Percentiles rank a stretch among this genome's conserved stretches.
Evolutionary conservation across 2,329 filamentous ascomycete genomes (phyloP).

Genomic region (Exophiala xenobiotica): DNA sequence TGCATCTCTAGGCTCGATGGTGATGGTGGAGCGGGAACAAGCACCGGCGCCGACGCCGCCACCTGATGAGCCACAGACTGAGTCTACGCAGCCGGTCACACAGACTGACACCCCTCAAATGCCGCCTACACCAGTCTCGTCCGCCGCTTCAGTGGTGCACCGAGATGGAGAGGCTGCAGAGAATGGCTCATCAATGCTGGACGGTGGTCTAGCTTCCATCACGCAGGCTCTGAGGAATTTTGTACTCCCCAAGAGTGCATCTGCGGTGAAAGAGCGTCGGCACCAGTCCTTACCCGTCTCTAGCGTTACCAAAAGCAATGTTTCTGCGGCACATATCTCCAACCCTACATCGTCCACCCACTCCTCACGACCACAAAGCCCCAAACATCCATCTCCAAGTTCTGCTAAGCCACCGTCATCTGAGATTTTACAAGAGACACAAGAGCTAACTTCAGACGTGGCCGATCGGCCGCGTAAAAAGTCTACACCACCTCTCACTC

Average conservation of each 20-base stretch:
- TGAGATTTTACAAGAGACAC: conserved; percentile 45
- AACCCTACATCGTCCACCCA: conserved; percentile 60
- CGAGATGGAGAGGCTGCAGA: conserved; percentile 45
- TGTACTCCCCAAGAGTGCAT: conserved; percentile 39
- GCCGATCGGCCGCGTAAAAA: conserved; percentile 63
- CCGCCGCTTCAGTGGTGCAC: conserved; percentile 44
- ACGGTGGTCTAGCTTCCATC: conserved; percentile 42
- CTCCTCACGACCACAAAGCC: conserved; percentile 48
- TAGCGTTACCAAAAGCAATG: conserved; percentile 62
- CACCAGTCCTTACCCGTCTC: conserved; percentile 59
- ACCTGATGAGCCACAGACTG: conserved; percentile 30
- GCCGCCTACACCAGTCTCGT: conserved; percentile 46
- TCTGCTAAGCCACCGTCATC: conserved; percentile 43
- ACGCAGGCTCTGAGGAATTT: conserved; percentile 47
- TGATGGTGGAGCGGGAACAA: conserved; percentile 43
- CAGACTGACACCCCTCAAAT: conserved; percentile 38
- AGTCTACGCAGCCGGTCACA: conserved; percentile 31
- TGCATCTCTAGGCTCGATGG: conserved; percentile 43
- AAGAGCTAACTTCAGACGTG: conserved; percentile 79
- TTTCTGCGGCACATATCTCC: conserved; percentile 68
- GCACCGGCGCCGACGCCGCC: conserved; percentile 34
- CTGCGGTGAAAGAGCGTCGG: conserved; percentile 41
- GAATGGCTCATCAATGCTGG: conserved; percentile 39
- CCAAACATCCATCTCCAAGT: conserved; percentile 51
- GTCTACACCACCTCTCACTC: conserved; percentile 90